Evolutionary conservation across 148 eudicot species (phyloP), one percentile per base, ranked within the genome.

Genomic region (Agrostemma githago): DNA sequence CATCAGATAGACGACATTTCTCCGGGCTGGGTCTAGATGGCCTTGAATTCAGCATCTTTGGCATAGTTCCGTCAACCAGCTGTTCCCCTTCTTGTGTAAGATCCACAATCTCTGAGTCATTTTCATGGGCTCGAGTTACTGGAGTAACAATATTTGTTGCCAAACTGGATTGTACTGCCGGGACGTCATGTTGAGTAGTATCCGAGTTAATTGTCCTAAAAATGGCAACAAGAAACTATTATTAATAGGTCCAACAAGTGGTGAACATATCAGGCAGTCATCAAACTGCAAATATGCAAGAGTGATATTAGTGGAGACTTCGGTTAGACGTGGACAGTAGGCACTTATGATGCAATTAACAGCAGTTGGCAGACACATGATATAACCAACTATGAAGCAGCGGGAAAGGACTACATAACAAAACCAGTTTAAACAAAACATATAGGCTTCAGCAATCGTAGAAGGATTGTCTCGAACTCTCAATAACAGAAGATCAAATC

Each of bases 81-180:
- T 88, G 82, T 75, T 91, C 93, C 97, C 93, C 88, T 83, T 91
- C 90, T 77, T 88, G 83, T 43, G 97, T 66, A 76, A 89, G 81
- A 34, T 72, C 62, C 12, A 68, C 38, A 44, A 20, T 63, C 26
- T 17, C 73, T 0, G 72, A 10, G n/a, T 76, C 68, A n/a, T 38
- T 61, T 66, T 40, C 62, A 37, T 15, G 58, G 2, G 74, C 34
- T 9, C 11, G 51, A 11, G n/a, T 42, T 26, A 61, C 19, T 58
- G 42, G 65, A 71, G 73, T 70, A 57, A 70, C 39, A 9, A 70
- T 41, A 54, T 75, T 62, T 40, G 62, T 38, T 38, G 68, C 72
- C 60, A 61, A 62, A 68, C 56, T 70, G 73, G 82, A 71, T 62
- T 76, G 77, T 39, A 78, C 75, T 37, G 53, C 71, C 63, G 77